phyloP scores from a whole-genome alignment of 2,329 filamentous ascomycete species.

The Stagonosporopsis rhizophila region DNA sequence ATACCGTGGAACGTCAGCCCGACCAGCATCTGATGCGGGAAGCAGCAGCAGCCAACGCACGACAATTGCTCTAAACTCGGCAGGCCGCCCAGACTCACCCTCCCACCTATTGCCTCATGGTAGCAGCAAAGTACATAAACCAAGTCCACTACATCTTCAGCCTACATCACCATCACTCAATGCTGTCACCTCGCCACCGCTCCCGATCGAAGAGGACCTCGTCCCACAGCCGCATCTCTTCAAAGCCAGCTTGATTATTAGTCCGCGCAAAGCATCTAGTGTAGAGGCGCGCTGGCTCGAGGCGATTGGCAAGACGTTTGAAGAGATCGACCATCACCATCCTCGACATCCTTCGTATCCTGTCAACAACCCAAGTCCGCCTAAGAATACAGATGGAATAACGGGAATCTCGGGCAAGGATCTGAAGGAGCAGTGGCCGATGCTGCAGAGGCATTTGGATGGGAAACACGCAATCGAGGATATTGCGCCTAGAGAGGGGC shows the following conservation, averaged over 20 bases:
- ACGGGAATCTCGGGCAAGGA: conserved; percentile 33
- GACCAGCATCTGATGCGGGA: conserved; percentile 43
- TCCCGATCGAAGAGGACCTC: conserved; percentile 25
- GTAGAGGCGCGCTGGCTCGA: conserved; percentile 76
- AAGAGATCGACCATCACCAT: conserved; percentile 48
- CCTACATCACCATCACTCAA: conserved; percentile 37
- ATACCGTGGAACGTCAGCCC: conserved; percentile 38
- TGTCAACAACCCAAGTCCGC: conserved; percentile 31
- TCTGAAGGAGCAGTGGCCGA: conserved; percentile 72
- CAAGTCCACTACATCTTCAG: conserved; percentile 44
- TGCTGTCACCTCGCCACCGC: conserved; percentile 26
- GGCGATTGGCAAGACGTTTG: conserved; percentile 45
- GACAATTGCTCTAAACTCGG: conserved; percentile 38
- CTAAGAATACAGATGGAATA: conserved; percentile 27
- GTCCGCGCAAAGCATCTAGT: conserved; percentile 79
- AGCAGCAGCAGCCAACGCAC: conserved; percentile 47
- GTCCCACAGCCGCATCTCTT: conserved; percentile 34
- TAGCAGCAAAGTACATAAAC: conserved; percentile 38
- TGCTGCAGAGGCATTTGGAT: conserved; percentile 85
- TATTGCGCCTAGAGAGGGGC: conserved; percentile 81
- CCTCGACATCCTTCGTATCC: conserved; percentile 17
- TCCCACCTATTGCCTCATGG: conserved; percentile 25
- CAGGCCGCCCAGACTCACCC: conserved; percentile 32
- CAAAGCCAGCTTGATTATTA: conserved; percentile 62
- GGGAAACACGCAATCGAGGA: conserved; percentile 85